Percentiles rank a stretch among this genome's conserved stretches.
These are phyloP conservation scores for Fonsecaea nubica DNA, from an alignment of 2,329 filamentous ascomycete species.

Conservation along the genomic window DNA sequence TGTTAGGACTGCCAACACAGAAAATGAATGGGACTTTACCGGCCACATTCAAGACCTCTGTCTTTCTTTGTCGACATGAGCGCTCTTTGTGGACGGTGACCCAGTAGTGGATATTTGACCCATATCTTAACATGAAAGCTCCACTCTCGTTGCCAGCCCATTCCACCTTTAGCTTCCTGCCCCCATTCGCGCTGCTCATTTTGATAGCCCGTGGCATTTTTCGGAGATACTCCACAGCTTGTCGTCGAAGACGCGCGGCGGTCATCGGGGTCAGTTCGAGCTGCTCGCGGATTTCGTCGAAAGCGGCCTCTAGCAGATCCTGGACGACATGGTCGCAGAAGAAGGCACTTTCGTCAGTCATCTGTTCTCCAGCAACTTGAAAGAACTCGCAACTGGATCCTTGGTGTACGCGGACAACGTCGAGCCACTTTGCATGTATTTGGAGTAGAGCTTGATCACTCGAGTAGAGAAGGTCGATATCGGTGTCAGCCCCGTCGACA, in stretches of 20 bases:
- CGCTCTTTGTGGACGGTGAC: slow-evolving; percentile 26
- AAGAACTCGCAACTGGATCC: slow-evolving; percentile 21
- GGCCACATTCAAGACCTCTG: slow-evolving; percentile 15
- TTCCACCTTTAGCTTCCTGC: slow-evolving; percentile 17
- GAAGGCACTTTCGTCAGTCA: slow-evolving; percentile 16
- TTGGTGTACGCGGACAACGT: slow-evolving; percentile 33
- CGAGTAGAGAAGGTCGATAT: slow-evolving; percentile 35
- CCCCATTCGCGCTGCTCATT: background rate
- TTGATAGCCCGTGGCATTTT: slow-evolving; percentile 27
- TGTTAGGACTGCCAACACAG: background rate
- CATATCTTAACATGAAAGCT: slow-evolving; percentile 16
- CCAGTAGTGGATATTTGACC: slow-evolving; percentile 22
- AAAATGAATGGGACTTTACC: slow-evolving; percentile 13
- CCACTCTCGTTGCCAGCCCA: slow-evolving; percentile 32
- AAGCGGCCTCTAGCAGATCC: slow-evolving; percentile 25
- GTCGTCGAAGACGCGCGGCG: slow-evolving; percentile 13
- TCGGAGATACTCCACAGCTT: slow-evolving; percentile 19
- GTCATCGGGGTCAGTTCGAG: slow-evolving; percentile 9
- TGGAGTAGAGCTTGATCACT: slow-evolving; percentile 25
- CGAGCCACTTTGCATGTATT: slow-evolving; percentile 41
- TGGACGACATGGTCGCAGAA: slow-evolving; percentile 33
- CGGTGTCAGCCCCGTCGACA: slow-evolving; percentile 34
- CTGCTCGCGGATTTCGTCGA: slow-evolving; percentile 16
- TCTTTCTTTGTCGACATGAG: slow-evolving; percentile 15
- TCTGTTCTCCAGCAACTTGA: background rate